Base-by-base conservation (phyloP, 2,329 filamentous ascomycete species). In the Hymenoscyphus fraxineus region DNA sequence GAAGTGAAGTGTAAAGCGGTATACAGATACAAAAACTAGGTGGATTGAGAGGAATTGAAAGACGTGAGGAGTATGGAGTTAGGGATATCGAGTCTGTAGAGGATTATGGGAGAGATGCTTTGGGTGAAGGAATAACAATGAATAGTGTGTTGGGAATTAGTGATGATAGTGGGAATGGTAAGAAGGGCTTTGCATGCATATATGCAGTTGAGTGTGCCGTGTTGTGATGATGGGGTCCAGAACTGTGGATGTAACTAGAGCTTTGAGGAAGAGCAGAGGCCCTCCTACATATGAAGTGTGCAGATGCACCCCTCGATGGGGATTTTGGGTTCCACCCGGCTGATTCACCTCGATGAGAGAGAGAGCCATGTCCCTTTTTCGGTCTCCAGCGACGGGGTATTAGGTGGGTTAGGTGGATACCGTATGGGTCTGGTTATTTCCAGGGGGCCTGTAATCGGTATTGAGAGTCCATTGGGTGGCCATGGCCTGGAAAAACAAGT, bases 281-380 rank as follows among this genome's bases (percentile, higher is more conserved):
- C 19, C 47, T 54, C 47, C 65, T 65, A 70, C 63, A 72, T 70
- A 72, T 70, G 69, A 70, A 71, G 59, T 27, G 59, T 65, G 62
- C 54, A 62, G 27, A 66, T 68, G 66, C 66, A 69, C 66, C 70
- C 67, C 69, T 72, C 70, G 70, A 71, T 71, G 27, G n/a, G 22
- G 59, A 35, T 60, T 65, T 68, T 63, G 60, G 67, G 64, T 65
- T 64, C 62, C 68, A 69, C 70, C 69, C 66, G 68, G 68, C 68
- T 64, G 44, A 61, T 71, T 71, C 66, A 54, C 47, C 47, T 54
- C 47, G 47, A 54, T 22, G 47, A 54, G 19, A 54, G 44, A 51
- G 47, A 54, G 47, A 19, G 19, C 47, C 47, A 22, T 54, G 68
- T 68, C 47, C 63, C 31, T 55, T 35, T 38, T 44, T 59, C 22